A percentile compares a stretch with the other conserved stretches of the same genome.
These are phyloP conservation scores for Pichia sp. DNA, from an alignment of 1,139 yeast species.

Conservation along the genomic window DNA sequence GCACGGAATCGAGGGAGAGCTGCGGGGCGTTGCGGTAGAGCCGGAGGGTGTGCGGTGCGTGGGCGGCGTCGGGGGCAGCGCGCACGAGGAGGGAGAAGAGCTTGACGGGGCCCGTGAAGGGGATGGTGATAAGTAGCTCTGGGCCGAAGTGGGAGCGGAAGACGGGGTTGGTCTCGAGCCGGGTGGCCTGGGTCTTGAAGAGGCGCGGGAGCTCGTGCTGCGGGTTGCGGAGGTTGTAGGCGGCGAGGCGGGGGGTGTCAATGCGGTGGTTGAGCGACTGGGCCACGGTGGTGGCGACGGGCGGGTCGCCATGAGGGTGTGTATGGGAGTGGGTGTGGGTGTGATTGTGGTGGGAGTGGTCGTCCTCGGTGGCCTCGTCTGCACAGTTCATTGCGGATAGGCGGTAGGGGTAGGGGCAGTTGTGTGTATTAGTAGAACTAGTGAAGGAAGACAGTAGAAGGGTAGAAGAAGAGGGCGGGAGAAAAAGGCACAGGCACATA, in stretches of 20 bases:
- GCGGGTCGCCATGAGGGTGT: constrained; percentile 48
- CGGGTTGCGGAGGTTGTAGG: constrained; percentile 58
- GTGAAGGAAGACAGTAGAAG: too few relatives aligned
- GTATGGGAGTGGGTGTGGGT: constrained; percentile 14
- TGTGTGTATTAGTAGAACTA: too few relatives aligned
- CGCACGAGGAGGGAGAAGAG: constrained; percentile 69
- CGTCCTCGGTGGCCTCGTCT: constrained; percentile 10
- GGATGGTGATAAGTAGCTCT: constrained; percentile 71
- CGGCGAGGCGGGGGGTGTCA: constrained; percentile 48
- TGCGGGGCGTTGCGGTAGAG: constrained; percentile 62
- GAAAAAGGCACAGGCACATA: too few relatives aligned
- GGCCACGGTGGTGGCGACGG: constrained; percentile 65
- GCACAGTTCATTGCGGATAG: constrained; percentile 4
- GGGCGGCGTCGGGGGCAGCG: constrained; percentile 48
- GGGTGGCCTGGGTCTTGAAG: constrained; percentile 47
- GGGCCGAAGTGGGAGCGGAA: constrained; percentile 78
- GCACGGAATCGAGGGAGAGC: background rate
- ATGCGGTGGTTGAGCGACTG: constrained; percentile 66
- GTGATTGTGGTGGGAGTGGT: constrained; percentile 6
- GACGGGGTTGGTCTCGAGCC: constrained; percentile 42
- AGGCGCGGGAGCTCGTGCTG: constrained; percentile 48
- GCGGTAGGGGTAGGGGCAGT: background rate
- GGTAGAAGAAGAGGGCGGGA: too few relatives aligned
- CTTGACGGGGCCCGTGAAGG: constrained; percentile 71
- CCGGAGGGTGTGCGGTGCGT: constrained; percentile 65